Evolutionary conservation across 169 alveolate species (phyloP).

Genomic region (Pseudocohnilembus persalinus): DNA sequence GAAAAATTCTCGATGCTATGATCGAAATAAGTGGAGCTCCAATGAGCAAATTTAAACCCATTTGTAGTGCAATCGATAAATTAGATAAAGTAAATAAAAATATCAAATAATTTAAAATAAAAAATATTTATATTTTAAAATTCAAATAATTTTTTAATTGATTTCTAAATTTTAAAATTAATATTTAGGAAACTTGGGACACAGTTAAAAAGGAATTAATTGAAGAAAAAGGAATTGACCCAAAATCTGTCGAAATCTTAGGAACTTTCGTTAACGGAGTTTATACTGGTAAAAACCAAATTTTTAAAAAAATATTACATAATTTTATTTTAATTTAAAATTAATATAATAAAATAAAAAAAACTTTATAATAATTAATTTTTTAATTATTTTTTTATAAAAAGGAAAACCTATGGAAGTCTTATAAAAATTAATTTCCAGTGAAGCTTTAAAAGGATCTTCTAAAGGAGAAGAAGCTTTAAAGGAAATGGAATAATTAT

Average conservation of each 20-base stretch:
- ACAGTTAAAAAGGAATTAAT: conserved; percentile 91
- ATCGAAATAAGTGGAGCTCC: conserved; percentile 90
- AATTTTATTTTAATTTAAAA: too few species aligned
- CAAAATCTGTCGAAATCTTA: conserved; percentile 77
- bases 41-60: conserved; percentile 83
- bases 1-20: conserved; percentile 91
- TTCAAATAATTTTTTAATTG: too few species aligned
- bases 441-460: conserved; percentile 46
- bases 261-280: conserved; percentile 73
- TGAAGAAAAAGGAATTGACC: conserved; percentile 89
- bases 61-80: conserved; percentile 95
- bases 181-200: conserved; percentile 91
- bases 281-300: neutral
- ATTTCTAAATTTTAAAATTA: too few species aligned
- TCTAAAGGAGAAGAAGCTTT: conserved; percentile 61
- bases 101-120: neutral
- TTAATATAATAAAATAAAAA: too few species aligned
- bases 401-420: conserved; percentile 84
- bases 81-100: conserved; percentile 87
- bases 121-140: neutral
- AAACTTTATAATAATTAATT: too few species aligned
- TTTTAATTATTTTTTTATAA: neutral
- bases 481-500: conserved; percentile 70
- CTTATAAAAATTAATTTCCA: conserved; percentile 67
- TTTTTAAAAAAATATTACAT: too few species aligned